A percentile compares a stretch with the other conserved stretches of the same genome.
Conservation (phyloP, 176 grass and related monocot genomes). For the Carex cristatella region DNA sequence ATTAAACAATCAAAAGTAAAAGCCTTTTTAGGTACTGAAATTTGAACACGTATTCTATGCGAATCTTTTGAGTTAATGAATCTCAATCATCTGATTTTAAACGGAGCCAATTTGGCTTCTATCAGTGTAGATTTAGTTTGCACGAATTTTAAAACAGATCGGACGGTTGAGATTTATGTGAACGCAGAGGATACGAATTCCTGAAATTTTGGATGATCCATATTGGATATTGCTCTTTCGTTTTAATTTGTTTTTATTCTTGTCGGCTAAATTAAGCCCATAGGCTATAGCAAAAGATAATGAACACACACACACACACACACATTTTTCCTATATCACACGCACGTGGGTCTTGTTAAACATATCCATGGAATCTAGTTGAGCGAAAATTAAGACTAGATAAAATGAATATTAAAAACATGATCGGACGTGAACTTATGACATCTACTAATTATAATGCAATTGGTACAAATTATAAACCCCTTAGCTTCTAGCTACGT, state of each 20-base stretch:
- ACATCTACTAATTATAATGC: not conserved
- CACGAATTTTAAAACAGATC: no score
- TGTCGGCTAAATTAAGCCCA: no score
- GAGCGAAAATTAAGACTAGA: not conserved
- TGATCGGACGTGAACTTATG: not conserved
- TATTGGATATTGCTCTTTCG: not conserved
- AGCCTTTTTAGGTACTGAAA: not conserved
- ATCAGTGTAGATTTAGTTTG: no score
- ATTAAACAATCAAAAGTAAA: not conserved
- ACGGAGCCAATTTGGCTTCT: no score
- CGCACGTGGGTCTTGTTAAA: not conserved
- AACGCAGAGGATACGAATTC: no score
- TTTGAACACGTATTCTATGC: not conserved
- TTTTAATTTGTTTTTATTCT: not conserved
- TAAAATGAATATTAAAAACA: constrained; percentile 5
- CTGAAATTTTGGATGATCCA: not conserved
- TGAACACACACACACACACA: no score
- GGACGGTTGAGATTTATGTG: no score
- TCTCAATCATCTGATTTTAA: no score
- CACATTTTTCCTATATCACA: not conserved
- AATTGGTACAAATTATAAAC: not conserved
- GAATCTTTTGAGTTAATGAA: no score
- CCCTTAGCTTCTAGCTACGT: not conserved
- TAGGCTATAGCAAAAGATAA: not conserved
- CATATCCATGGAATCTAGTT: constrained; percentile 1